Evolutionary conservation across 2,329 filamentous ascomycete species (phyloP), one percentile per base, ranked within the genome.

Genomic region (Trichoderma gracile): DNA sequence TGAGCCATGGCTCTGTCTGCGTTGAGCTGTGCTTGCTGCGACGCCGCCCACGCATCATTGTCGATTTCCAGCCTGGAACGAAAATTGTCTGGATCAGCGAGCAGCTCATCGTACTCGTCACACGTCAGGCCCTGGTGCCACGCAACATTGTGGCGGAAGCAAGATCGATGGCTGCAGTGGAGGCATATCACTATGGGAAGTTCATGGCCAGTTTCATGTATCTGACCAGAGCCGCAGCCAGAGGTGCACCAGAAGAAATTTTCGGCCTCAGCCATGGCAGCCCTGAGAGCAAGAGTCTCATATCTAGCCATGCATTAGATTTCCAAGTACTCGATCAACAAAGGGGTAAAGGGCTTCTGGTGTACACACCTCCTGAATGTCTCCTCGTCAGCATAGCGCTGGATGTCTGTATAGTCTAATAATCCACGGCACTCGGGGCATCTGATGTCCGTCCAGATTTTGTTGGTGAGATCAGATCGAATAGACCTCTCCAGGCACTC

Each of bases 161-260:
- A 83, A 2, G 77, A 79, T 12, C 76, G 76, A 30, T 75, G 75
- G 4, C 64, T 63, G 64, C 81, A 81, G 47, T 71, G 67, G 49
- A 73, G 68, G 69, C 81, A 81, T 17, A 73, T 75, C 45, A 81
- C 77, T 19, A 79, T 80, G 0, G 81, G 78, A 3, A 77, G 74
- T 1, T 69, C 69, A 1, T 68, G 63, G 17, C 79, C 79, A 3
- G 71, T 75, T 1, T 76, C 74, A 53, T 86, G 84, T 2, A 84
- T 75, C 67, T 86, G 84, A 0, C 84, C 84, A 1, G 77, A 79
- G 9, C 74, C 77, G 68, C 85, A 88, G 2, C 74, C 76, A 0
- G 81, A 73, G 1, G 84, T 78, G 68, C 85, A 88, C 80, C 82
- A 85, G 15, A 79, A 71, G 67, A 85, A 87, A 38, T 79, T 79